Evolutionary conservation across 768 basidiomycete species (phyloP).

Genomic region (Leccinum uliginosum): DNA sequence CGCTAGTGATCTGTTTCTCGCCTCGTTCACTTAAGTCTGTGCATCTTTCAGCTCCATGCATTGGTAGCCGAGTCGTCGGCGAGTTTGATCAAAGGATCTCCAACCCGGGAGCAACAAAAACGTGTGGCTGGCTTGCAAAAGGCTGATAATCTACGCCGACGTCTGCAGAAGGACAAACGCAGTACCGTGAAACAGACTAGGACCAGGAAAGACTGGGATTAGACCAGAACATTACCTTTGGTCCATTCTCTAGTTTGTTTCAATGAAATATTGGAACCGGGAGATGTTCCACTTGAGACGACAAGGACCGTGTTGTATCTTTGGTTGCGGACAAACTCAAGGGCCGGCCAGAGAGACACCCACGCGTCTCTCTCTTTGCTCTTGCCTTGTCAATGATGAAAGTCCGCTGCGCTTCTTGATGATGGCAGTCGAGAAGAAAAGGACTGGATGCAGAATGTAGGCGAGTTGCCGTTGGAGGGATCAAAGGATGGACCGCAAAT

Average conservation of each 20-base stretch:
- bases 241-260: background rate
- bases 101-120: slow-evolving; percentile 22
- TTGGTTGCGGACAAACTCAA: background rate
- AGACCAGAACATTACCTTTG: background rate
- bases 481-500: background rate
- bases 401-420: background rate
- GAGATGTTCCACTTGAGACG: background rate
- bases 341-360: background rate
- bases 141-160: slow-evolving; percentile 17
- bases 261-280: background rate
- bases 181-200: slow-evolving; percentile 26
- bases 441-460: background rate
- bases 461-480: background rate
- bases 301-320: background rate
- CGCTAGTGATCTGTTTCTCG: background rate
- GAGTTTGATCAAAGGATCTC: slow-evolving; percentile 18
- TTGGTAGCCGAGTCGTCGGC: slow-evolving; percentile 24
- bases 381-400: background rate
- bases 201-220: slow-evolving; percentile 27
- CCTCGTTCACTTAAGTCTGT: background rate
- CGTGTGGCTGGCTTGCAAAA: slow-evolving; percentile 24
- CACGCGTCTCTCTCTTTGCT: background rate
- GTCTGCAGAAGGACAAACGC: slow-evolving; percentile 24
- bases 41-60: slow-evolving; percentile 22
- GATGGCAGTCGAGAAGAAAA: background rate